Base-by-base conservation (phyloP, 2,329 filamentous ascomycete species). In the Xylariaceae sp. region DNA sequence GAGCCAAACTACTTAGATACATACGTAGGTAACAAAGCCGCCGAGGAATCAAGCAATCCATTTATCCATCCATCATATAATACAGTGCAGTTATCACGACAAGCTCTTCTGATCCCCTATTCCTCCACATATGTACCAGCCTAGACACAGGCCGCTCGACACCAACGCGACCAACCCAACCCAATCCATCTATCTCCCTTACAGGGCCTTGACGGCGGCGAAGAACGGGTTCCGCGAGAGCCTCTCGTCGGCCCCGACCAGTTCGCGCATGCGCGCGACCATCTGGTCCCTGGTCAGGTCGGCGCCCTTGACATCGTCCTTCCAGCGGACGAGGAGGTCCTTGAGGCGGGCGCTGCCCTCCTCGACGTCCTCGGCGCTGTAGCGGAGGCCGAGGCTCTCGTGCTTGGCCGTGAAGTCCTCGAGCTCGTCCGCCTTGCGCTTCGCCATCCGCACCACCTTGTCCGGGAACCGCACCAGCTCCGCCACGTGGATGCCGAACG, bases 371-470 rank as follows among this genome's bases (percentile, higher is more conserved):
- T 92, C 84, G 67, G 91, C 92, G 62, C 83, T 89, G 70, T 91
- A 91, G 73, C 7, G 5, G 32, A 37, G 32, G 6, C 32, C 32
- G 32, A 12, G 5, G 3, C 14, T 16, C 59, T 90, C 87, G 66
- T 90, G 86, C 75, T 92, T 93, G 48, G 84, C 84, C 0, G 90
- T 89, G 67, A 99, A 99, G 72, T 99, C 95, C 73, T 99, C 95
- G 37, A 99, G 81, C 79, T 99, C 96, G 73, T 98, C 95, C 0
- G 95, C 95, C 78, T 99, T 99, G 66, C 95, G 86, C 77, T 96
- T 96, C n/a, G 95, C 95, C 96, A 99, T 99, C 62, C 92, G 91
- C 58, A 99, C 90, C 16, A 99, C 96, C 77, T 99, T 99, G 66
- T 91, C 88, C 0, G 95, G 95, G 77, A 99, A 99, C 44, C 93